Conservation (phyloP, 192 early-diverging fungal species). For the Coemansia sp. region DNA sequence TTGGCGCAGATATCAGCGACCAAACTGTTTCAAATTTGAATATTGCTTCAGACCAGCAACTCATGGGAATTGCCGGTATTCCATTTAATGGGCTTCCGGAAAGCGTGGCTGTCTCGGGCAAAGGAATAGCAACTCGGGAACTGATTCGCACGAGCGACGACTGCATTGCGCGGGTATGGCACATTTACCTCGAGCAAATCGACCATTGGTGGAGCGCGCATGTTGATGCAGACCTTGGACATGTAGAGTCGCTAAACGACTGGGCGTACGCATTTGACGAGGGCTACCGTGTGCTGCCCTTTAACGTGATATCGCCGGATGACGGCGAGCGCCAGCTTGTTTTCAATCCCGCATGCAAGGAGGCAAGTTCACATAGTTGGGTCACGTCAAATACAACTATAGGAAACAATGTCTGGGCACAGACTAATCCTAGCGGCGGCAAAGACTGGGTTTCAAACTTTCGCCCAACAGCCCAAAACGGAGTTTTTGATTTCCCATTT, state of each 20-base stretch:
- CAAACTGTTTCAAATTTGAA: not conserved
- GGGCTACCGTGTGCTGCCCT: conserved; percentile 77
- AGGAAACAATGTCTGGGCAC: conserved; percentile 93
- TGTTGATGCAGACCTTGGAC: conserved; percentile 60
- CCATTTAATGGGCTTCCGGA: not conserved
- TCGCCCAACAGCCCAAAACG: conserved; percentile 64
- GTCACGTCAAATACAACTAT: conserved; percentile 63
- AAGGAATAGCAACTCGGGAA: conserved; percentile 62
- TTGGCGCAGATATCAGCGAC: not conserved
- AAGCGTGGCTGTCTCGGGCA: conserved; percentile 33
- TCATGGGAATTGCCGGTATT: not conserved
- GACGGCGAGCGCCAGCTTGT: conserved; percentile 62
- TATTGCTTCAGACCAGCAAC: not conserved
- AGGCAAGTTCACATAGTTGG: conserved; percentile 73
- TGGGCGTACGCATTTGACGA: conserved; percentile 71
- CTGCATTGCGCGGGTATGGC: conserved; percentile 74
- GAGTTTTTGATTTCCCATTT: conserved; percentile 76
- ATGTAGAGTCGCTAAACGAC: conserved; percentile 73
- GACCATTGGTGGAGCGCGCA: conserved; percentile 81
- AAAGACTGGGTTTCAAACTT: conserved; percentile 72
- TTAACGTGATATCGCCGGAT: conserved; percentile 77
- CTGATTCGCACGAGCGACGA: conserved; percentile 65
- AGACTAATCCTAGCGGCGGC: conserved; percentile 75
- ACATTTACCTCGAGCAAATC: conserved; percentile 73
- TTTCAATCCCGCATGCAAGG: conserved; percentile 59